These are phyloP conservation scores for Picea glauca DNA, from an alignment of 75 land plant species.

Conservation along the genomic window DNA sequence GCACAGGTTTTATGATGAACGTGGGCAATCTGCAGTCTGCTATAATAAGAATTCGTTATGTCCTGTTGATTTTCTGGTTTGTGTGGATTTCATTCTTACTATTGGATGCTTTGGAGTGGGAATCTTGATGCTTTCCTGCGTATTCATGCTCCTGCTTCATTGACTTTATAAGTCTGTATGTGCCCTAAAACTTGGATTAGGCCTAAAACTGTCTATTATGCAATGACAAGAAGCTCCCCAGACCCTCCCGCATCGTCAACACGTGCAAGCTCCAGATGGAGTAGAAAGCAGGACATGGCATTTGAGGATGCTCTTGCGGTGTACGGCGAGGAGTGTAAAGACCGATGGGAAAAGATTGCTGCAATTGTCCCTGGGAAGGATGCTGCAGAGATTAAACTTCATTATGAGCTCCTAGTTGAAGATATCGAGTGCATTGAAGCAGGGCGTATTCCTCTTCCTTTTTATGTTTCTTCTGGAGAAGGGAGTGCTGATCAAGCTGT, in stretches of 20 bases:
- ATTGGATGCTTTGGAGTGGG: too few species aligned
- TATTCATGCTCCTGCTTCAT: too few species aligned
- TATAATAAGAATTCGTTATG: too few species aligned
- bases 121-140: too few species aligned
- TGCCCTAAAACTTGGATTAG: not conserved
- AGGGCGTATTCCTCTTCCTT: slow-evolving; percentile 55
- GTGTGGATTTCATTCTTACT: too few species aligned
- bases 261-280: slow-evolving; percentile 37
- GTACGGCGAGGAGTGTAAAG: slow-evolving; percentile 33
- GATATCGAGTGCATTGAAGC: slow-evolving; percentile 70
- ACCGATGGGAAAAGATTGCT: slow-evolving; percentile 66
- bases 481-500: slow-evolving; percentile 19
- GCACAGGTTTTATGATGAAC: too few species aligned
- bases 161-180: not conserved
- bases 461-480: slow-evolving; percentile 39
- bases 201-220: not conserved
- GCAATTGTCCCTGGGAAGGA: slow-evolving; percentile 65
- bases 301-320: slow-evolving; percentile 70
- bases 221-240: slow-evolving; percentile 4
- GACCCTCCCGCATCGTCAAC: not conserved
- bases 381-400: slow-evolving; percentile 56
- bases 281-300: slow-evolving; percentile 53
- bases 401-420: slow-evolving; percentile 67
- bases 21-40: too few species aligned
- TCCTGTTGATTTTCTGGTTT: too few species aligned